Evolutionary conservation across 1,284 basidiomycete species (phyloP), one percentile per base, ranked within the genome.

Genomic region (Polyporus tsugae): DNA sequence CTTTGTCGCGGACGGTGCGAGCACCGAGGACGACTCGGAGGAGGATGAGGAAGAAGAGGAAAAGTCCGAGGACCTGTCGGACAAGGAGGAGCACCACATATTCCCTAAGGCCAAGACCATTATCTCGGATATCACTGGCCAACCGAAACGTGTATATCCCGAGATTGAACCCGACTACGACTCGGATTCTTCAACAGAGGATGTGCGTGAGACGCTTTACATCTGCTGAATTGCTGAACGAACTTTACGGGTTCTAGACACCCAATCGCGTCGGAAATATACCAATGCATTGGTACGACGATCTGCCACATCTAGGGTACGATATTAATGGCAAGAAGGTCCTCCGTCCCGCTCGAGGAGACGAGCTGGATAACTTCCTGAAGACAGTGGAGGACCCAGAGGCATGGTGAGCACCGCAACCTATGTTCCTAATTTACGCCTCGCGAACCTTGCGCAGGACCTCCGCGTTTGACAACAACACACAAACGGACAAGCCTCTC

Each of bases 261-360:
- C 94, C 95, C 42, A 99, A 99, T 80, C 93, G 97, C 67, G 91
- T 98, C 74, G 98, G 98, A 68, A 90, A 98, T 82, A 87, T 99
- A 66, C 98, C 98, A 58, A 92, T 95, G 85, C 96, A 99, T 79
- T 99, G 97, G 96, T 99, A 99, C 82, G 98, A 99, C 80, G 97
- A 99, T 83, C 85, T 99, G 74, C 98, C 98, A n/a, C 98, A 99
- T 83, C 91, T 99, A 77, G 98, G 98, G 60, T 99, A 99, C 83
- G 91, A 96, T 81, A 92, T 99, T 78, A 89, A 97, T 79, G 98
- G 98, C 61, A 96, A 95, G 82, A 94, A 94, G 80, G 92, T 99
- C 70, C 87, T 99, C 76, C 92, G 96, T 71, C 97, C 98, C 17
- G 97, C 96, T 60, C 91, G 92, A 77, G 96, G 96, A 64, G 98